These are phyloP conservation scores for Lablab purpureus DNA, from an alignment of 306 rosid genomes.

Conservation along the genomic window DNA sequence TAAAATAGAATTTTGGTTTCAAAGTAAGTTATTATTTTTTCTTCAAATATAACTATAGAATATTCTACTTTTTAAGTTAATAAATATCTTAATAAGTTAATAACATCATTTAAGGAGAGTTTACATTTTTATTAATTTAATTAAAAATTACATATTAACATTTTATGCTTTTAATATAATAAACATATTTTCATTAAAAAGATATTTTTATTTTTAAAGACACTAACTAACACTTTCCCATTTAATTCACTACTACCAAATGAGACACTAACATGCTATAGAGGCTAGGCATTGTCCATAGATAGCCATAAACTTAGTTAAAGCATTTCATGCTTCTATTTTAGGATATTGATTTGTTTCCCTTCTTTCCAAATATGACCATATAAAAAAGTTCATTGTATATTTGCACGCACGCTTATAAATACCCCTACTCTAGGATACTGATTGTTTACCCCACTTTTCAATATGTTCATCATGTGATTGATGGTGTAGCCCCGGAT, in stretches of 20 bases:
- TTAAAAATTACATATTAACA: not conserved
- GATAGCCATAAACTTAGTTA: slow-evolving; percentile 16
- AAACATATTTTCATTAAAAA: not conserved
- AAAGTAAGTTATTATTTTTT: not conserved
- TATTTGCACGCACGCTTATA: not conserved
- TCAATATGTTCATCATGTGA: not conserved
- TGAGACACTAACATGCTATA: not conserved
- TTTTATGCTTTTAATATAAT: not conserved
- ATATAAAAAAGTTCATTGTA: not conserved
- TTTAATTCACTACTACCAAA: slow-evolving; percentile 16
- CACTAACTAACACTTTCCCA: not conserved
- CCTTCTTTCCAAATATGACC: not conserved
- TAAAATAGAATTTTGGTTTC: not conserved
- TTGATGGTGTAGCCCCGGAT: not conserved
- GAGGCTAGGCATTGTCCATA: not conserved
- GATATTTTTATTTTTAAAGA: not conserved
- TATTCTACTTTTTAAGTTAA: not conserved
- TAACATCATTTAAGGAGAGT: not conserved
- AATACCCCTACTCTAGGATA: not conserved
- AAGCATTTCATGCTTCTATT: slow-evolving; percentile 13
- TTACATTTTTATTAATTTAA: not conserved
- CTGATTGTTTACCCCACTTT: not conserved
- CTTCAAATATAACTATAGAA: not conserved
- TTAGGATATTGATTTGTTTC: slow-evolving; percentile 9
- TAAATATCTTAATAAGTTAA: not conserved